Evolutionary conservation across 371 early-diverging fungal genomes (phyloP).

Genomic region (Rhizopus microsporus): DNA sequence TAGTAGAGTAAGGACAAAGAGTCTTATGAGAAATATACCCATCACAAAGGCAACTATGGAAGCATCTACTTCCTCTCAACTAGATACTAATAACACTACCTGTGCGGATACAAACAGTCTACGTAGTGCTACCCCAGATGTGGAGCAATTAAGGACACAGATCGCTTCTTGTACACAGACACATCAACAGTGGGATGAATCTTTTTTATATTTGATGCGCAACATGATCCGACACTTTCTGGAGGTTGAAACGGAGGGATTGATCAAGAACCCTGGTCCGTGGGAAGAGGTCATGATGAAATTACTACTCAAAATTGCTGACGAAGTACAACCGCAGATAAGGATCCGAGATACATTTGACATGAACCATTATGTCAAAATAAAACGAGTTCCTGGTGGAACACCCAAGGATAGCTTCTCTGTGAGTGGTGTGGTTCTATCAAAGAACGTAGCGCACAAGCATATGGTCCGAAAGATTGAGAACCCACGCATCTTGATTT

Average conservation of each 20-base stretch:
- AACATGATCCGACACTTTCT: constrained; percentile 19
- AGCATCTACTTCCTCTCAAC: constrained; percentile 3
- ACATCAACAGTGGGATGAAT: constrained; percentile 23
- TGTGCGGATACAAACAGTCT: neutral
- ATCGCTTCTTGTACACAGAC: constrained; percentile 7
- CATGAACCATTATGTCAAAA: constrained; percentile 86
- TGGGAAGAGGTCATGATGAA: constrained; percentile 80
- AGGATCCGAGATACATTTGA: constrained; percentile 81
- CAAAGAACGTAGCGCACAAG: constrained; percentile 89
- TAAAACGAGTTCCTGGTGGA: constrained; percentile 92
- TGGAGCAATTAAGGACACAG: constrained; percentile 13
- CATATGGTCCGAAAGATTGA: constrained; percentile 71
- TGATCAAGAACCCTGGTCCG: constrained; percentile 27
- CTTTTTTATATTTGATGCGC: constrained; percentile 16
- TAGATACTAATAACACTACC: neutral
- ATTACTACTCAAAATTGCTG: constrained; percentile 65
- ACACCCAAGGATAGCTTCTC: constrained; percentile 73
- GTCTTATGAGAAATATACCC: constrained; percentile 43
- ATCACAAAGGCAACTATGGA: constrained; percentile 22
- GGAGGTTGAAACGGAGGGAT: constrained; percentile 4
- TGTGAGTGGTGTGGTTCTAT: constrained; percentile 81
- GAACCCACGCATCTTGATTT: constrained; percentile 79
- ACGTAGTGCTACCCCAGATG: constrained; percentile 10
- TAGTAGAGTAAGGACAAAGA: constrained; percentile 37
- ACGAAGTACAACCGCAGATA: constrained; percentile 69